Conservation (phyloP, 495 filamentous ascomycete genomes). For the Penicillium alfredii region DNA sequence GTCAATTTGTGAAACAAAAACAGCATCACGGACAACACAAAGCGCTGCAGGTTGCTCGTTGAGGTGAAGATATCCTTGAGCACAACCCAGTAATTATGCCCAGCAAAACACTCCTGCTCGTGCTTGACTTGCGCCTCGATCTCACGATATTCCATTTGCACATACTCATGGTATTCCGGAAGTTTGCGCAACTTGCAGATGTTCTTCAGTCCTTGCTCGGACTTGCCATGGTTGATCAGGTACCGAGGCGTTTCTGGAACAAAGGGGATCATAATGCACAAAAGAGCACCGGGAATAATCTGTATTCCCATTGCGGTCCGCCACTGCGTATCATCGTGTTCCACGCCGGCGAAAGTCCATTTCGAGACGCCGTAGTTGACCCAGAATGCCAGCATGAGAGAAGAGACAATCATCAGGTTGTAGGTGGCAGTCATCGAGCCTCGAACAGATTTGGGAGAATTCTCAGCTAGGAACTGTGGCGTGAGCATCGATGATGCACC, state of each 20-base stretch:
- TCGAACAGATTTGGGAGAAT: slow-evolving; percentile 29
- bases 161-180: slow-evolving; percentile 50
- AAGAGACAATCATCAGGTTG: slow-evolving; percentile 26
- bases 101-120: slow-evolving; percentile 21
- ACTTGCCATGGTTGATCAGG: slow-evolving; percentile 42
- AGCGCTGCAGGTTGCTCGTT: slow-evolving; percentile 23
- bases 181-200: slow-evolving; percentile 55
- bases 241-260: slow-evolving; percentile 46
- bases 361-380: slow-evolving; percentile 24
- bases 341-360: slow-evolving; percentile 15
- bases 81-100: slow-evolving; percentile 22
- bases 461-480: slow-evolving; percentile 19
- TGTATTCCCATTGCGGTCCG: slow-evolving; percentile 44
- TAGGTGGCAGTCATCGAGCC: slow-evolving; percentile 23
- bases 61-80: slow-evolving; percentile 22
- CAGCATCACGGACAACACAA: slow-evolving; percentile 26
- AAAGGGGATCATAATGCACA: slow-evolving; percentile 57
- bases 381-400: slow-evolving; percentile 23
- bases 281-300: slow-evolving; percentile 40
- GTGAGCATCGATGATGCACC: slow-evolving; percentile 20
- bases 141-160: slow-evolving; percentile 36
- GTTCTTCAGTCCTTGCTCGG: slow-evolving; percentile 47
- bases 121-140: slow-evolving; percentile 22
- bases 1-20: slow-evolving; percentile 41
- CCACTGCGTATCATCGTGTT: slow-evolving; percentile 39